A percentile compares a stretch with the other conserved stretches of the same genome.
phyloP scores from a whole-genome alignment of 176 grass and related monocot species.

The Zoysia japonica region DNA sequence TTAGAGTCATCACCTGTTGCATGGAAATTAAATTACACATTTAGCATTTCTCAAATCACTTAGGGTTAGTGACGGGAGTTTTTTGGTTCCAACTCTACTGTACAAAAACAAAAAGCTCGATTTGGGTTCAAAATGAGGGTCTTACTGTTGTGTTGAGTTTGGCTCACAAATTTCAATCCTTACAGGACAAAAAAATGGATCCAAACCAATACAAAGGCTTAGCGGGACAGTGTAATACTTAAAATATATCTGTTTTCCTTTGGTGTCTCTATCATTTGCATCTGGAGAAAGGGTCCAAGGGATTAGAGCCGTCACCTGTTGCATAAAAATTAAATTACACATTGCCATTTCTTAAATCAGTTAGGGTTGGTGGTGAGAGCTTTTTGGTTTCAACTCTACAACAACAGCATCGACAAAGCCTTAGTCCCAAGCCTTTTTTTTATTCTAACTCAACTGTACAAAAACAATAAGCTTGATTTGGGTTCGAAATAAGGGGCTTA shows the following conservation, averaged over 20 bases:
- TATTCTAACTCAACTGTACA: not conserved
- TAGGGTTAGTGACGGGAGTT: not conserved
- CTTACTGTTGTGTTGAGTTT: not conserved
- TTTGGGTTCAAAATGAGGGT: constrained; percentile 12
- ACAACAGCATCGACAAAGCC: too few relatives aligned
- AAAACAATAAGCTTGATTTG: not conserved
- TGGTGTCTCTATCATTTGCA: too few relatives aligned
- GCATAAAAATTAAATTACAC: not conserved
- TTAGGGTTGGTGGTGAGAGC: constrained; percentile 1
- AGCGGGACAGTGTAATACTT: not conserved
- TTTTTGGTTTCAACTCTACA: not conserved
- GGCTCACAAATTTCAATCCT: not conserved
- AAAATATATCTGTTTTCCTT: too few relatives aligned
- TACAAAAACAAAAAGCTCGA: not conserved
- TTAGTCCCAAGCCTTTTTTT: not conserved
- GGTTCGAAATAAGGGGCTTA: constrained; percentile 13
- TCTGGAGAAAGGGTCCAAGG: not conserved
- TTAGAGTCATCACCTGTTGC: not conserved
- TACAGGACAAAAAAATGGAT: not conserved
- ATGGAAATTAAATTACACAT: not conserved
- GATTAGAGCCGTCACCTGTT: not conserved
- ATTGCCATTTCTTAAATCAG: not conserved
- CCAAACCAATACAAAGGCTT: not conserved
- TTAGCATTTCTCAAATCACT: not conserved
- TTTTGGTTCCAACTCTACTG: not conserved